Evolutionary conservation across 331 rosid genomes (phyloP), one percentile per base, ranked within the genome.

Genomic region (Cydonia oblonga): DNA sequence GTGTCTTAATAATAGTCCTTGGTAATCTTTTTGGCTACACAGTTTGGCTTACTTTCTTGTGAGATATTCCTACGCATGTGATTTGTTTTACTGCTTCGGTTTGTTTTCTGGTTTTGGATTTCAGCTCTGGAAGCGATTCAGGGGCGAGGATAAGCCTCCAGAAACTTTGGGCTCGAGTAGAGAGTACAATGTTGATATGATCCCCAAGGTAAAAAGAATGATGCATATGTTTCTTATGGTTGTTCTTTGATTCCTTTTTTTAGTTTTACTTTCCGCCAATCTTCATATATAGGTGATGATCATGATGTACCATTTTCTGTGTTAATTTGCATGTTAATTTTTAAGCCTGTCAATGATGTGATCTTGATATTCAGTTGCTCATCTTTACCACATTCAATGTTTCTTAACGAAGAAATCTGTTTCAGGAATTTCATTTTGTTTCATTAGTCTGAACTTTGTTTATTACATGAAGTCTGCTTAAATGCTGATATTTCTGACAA

Each of bases 171-270:
- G 82, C 15, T 23, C 77, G 5, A 78, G 82, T 64, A 64, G 66
- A 44, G 85, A 82, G 40, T 82, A 78, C 66, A 82, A 78, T 70
- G 80, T 82, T 22, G 85, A 82, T 42, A 82, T 82, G 85, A 82
- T 82, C 57, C 85, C 85, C 13, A 78, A 82, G 82, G 85, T 80
- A 69, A 12, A 40, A 49, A 23, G 56, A 25, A 4, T 3, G 63
- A 26, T 52, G 66, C 52, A 28, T 19, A 64, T 26, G 15, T 32
- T 59, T 30, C 26, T 46, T n/a, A 28, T 14, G 20, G 25, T 9
- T 23, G 74, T 58, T 40, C 29, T 26, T 23, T 16, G 33, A 74
- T n/a, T 35, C 14, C 25, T 63, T 30, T 25, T 62, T 28, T 30
- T 4, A 30, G 24, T 16, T 62, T 28, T 62, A 19, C 22, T 60